phyloP scores from a whole-genome alignment of 257 asterid genomes.

The Knoxia roxburghii region DNA sequence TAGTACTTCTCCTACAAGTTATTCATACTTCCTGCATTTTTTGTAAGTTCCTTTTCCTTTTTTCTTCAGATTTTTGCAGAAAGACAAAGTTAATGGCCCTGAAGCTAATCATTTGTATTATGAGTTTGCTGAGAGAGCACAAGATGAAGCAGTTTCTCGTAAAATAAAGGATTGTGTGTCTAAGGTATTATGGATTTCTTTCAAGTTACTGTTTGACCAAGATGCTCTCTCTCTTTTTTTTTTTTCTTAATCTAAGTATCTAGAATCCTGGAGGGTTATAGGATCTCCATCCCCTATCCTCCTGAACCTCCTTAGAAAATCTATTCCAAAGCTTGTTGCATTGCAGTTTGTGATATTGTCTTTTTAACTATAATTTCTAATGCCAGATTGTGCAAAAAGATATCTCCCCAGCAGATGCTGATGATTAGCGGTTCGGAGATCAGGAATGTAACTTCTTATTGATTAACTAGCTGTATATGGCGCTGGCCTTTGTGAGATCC shows the following conservation, averaged over 20 bases:
- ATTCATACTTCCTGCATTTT: neutral
- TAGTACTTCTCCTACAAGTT: neutral
- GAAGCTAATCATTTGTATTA: constrained; percentile 57
- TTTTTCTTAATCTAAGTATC: neutral
- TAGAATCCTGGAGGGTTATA: no score
- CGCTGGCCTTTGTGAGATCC: neutral
- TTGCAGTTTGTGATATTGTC: constrained; percentile 3
- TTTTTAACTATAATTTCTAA: constrained; percentile 2
- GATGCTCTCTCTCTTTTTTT: no score
- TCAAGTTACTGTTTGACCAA: neutral
- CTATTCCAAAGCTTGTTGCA: neutral
- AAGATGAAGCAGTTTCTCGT: constrained; percentile 45
- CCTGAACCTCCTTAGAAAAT: neutral
- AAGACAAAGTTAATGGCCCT: constrained; percentile 74
- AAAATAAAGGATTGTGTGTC: constrained; percentile 51
- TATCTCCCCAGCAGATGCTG: constrained; percentile 30
- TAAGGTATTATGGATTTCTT: constrained; percentile 39
- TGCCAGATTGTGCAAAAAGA: constrained; percentile 79
- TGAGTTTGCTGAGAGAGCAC: constrained; percentile 97
- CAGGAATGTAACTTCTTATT: neutral
- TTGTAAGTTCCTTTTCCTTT: constrained; percentile 13
- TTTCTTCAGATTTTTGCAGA: constrained; percentile 66
- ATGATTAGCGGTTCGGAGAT: constrained; percentile 28
- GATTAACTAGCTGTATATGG: neutral
- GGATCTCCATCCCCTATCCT: neutral